Conservation (phyloP, 1,284 basidiomycete genomes). For the Volvariella volvacea region DNA sequence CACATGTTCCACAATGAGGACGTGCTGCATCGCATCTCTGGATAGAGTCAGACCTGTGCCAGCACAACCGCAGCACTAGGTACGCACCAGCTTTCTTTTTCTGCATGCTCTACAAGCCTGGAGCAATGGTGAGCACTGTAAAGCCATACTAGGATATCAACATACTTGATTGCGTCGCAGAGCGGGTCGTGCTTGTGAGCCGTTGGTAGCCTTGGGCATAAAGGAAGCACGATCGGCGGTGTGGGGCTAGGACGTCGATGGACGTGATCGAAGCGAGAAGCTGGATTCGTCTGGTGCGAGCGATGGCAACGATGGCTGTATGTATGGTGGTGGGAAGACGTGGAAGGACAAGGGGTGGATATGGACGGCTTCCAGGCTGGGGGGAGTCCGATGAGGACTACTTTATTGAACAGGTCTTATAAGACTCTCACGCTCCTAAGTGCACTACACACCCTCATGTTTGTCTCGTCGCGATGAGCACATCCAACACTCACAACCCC, state of each 20-base stretch:
- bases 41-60: constrained; percentile 6
- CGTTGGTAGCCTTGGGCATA: constrained; percentile 61
- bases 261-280: not conserved
- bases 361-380: not conserved
- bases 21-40: constrained; percentile 82
- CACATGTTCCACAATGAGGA: constrained; percentile 76
- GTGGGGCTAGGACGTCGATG: not conserved
- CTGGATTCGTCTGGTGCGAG: no score
- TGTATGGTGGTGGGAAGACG: not conserved
- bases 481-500: no score
- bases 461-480: no score
- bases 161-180: constrained; percentile 73
- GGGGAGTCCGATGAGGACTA: no score
- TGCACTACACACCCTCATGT: no score
- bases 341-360: constrained; percentile 1
- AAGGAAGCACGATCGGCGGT: constrained; percentile 4
- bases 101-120: constrained; percentile 77
- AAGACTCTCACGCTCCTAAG: no score
- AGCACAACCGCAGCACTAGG: not conserved
- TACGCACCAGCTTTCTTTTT: constrained; percentile 69
- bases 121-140: constrained; percentile 2
- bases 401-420: no score
- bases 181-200: constrained; percentile 44
- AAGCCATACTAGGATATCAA: constrained; percentile 5
- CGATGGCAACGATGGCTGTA: not conserved